These are phyloP conservation scores for Tetradesmus obliquus DNA, from an alignment of 139 green algal genomes.

Conservation along the genomic window DNA sequence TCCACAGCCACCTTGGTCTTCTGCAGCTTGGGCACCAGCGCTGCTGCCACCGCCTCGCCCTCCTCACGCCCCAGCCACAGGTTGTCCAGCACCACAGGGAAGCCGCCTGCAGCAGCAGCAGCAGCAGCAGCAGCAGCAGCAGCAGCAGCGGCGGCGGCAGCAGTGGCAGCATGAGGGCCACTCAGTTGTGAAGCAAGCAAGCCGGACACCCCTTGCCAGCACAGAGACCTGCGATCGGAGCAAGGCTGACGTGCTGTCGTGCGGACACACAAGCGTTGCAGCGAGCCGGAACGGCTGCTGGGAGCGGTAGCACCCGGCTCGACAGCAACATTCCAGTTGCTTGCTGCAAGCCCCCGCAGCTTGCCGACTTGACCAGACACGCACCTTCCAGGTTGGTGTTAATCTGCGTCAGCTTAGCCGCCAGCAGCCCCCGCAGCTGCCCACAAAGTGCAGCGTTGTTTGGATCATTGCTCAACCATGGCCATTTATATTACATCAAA, in stretches of 20 bases:
- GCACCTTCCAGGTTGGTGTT: constrained; percentile 64
- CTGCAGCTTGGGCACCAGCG: constrained; percentile 85
- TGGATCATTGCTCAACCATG: too few species aligned
- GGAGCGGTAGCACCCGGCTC: too few species aligned
- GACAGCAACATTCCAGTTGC: too few species aligned
- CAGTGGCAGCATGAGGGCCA: not conserved
- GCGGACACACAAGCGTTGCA: too few species aligned
- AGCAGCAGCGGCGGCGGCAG: not conserved
- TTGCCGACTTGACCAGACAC: not conserved
- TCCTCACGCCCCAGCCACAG: constrained; percentile 90
- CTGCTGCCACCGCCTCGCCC: constrained; percentile 68
- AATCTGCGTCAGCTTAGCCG: constrained; percentile 67
- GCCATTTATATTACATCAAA: too few species aligned
- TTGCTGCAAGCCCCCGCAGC: not conserved
- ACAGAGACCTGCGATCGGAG: too few species aligned
- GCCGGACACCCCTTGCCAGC: not conserved
- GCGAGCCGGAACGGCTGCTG: too few species aligned
- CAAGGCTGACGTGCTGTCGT: too few species aligned
- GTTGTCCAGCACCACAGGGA: constrained; percentile 74
- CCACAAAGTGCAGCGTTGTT: too few species aligned
- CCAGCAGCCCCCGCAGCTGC: constrained; percentile 67
- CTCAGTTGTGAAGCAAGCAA: not conserved
- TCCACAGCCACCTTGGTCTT: constrained; percentile 76
- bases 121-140: not conserved
- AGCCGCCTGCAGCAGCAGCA: constrained; percentile 56